These are phyloP conservation scores for Globisporangium barbulae DNA, from an alignment of 352 stramenopile genomes.

Conservation along the genomic window DNA sequence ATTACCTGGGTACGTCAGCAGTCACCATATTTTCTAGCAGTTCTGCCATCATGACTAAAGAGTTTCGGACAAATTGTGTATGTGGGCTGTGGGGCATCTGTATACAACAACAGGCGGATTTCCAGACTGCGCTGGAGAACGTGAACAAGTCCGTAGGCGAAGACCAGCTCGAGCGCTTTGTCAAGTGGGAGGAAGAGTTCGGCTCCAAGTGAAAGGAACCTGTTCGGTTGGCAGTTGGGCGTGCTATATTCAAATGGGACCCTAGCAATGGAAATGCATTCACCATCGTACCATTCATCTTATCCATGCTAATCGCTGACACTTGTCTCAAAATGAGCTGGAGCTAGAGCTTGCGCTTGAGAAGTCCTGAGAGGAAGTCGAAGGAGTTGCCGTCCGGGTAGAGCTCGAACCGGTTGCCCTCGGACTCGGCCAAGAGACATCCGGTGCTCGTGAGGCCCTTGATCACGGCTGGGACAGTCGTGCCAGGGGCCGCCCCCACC, in stretches of 20 bases:
- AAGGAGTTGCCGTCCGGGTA: conserved; percentile 91
- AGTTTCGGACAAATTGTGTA: not conserved
- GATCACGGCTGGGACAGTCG: conserved; percentile 53
- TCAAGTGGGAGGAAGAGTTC: conserved; percentile 79
- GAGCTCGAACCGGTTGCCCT: conserved; percentile 71
- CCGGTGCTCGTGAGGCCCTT: conserved; percentile 77
- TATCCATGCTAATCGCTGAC: not conserved
- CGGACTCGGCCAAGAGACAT: conserved; percentile 70
- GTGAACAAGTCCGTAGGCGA: conserved; percentile 81
- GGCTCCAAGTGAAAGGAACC: conserved; percentile 61
- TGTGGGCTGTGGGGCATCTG: not conserved
- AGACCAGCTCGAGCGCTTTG: conserved; percentile 72
- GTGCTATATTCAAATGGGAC: conserved; percentile 1
- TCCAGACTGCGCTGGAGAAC: conserved; percentile 67
- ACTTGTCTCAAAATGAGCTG: not conserved
- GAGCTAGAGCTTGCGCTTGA: conserved; percentile 79
- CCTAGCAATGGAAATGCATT: not conserved
- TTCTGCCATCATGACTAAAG: too few species aligned
- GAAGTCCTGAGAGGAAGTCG: conserved; percentile 81
- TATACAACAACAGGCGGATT: conserved; percentile 30
- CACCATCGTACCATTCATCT: not conserved
- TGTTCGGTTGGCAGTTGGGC: not conserved
- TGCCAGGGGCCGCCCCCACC: conserved; percentile 21
- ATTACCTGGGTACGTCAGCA: conserved; percentile 33
- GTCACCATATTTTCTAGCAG: too few species aligned